phyloP scores from a whole-genome alignment of 2,329 filamentous ascomycete genomes.

The Ceratocystis alfenasii region DNA sequence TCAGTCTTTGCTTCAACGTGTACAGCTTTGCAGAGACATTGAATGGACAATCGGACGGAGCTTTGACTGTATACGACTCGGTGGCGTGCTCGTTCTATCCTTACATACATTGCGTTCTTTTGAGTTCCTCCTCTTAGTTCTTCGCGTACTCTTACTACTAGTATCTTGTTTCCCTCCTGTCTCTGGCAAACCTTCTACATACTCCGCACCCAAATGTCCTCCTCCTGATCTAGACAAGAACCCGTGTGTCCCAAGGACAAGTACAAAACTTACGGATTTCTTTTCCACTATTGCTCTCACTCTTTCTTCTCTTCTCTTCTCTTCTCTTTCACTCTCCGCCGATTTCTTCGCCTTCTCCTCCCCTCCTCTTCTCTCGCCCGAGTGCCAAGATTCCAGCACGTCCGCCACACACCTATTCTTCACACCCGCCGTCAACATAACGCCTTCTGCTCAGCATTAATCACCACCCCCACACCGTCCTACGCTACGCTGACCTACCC shows the following conservation, averaged over 20 bases:
- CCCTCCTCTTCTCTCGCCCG: neutral
- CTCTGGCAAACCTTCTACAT: neutral
- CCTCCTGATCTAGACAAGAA: neutral
- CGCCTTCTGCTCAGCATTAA: neutral
- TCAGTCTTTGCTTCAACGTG: neutral
- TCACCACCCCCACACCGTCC: neutral
- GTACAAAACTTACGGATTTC: neutral
- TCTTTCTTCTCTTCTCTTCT: neutral
- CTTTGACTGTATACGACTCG: neutral
- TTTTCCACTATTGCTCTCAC: neutral
- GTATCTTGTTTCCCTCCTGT: neutral
- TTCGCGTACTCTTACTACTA: neutral
- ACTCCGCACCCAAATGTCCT: neutral
- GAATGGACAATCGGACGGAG: neutral
- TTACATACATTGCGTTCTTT: neutral
- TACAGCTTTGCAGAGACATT: neutral
- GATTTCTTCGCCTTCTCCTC: neutral
- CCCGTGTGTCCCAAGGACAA: neutral
- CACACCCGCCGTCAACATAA: conserved; percentile 5
- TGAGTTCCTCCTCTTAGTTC: conserved; percentile 1
- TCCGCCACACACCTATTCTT: neutral
- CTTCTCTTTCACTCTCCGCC: neutral
- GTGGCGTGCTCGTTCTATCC: neutral
- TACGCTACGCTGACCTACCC: neutral
- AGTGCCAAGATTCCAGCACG: conserved; percentile 3